Conservation (phyloP, 108 stramenopile genomes). For the Fistulifera solaris region DNA sequence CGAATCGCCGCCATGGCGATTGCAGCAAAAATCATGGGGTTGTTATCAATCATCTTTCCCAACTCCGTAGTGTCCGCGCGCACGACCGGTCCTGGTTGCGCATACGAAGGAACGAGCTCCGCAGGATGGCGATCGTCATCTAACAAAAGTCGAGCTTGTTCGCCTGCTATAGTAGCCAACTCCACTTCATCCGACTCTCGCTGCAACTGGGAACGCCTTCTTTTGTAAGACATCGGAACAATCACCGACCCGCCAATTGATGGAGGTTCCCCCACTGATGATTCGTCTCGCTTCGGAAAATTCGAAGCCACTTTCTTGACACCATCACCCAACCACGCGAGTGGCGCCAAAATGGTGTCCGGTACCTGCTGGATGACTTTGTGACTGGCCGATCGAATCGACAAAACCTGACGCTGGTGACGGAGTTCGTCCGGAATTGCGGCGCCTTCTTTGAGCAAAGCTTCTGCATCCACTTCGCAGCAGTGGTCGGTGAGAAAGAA, state of each 20-base stretch:
- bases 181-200: constrained; percentile 25
- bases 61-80: constrained; percentile 14
- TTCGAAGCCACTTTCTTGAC: not conserved
- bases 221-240: constrained; percentile 30
- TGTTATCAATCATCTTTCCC: constrained; percentile 28
- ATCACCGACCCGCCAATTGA: constrained; percentile 9
- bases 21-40: constrained; percentile 24
- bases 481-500: constrained; percentile 47
- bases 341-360: too few species aligned
- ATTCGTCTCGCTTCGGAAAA: not conserved
- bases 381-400: too few species aligned
- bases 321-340: too few species aligned
- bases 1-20: constrained; percentile 7
- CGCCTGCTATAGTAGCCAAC: constrained; percentile 19
- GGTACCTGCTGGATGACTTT: too few species aligned
- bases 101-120: constrained; percentile 24
- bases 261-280: not conserved
- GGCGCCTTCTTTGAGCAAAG: too few species aligned
- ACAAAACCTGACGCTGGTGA: too few species aligned
- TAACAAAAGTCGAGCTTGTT: constrained; percentile 23
- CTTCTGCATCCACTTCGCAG: constrained; percentile 17
- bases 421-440: too few species aligned
- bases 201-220: constrained; percentile 9
- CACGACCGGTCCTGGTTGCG: constrained; percentile 21
- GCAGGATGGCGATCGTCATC: constrained; percentile 30